These are phyloP conservation scores for Ophiosphaerella herpotricha DNA, from an alignment of 2,329 filamentous ascomycete genomes.

Conservation along the genomic window DNA sequence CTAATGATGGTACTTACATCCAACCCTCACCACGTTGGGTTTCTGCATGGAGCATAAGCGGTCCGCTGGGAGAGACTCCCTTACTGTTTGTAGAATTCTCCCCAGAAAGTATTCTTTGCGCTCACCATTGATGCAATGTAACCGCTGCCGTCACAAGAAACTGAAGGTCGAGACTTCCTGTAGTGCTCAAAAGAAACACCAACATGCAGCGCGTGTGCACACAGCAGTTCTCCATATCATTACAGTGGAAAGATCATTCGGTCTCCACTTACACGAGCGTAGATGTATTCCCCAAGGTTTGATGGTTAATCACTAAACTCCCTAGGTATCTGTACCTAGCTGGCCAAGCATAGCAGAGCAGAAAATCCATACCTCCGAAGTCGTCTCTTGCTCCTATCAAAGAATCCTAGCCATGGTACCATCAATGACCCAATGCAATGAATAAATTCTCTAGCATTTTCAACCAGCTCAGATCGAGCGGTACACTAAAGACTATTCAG, in stretches of 20 bases:
- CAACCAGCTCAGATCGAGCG: too few species aligned
- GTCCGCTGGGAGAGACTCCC: slow-evolving; percentile 7
- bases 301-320: background rate
- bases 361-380: too few species aligned
- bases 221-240: slow-evolving; percentile 24
- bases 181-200: slow-evolving; percentile 33
- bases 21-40: background rate
- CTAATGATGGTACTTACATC: too few species aligned
- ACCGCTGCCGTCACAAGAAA: slow-evolving; percentile 32
- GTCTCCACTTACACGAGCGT: slow-evolving; percentile 31
- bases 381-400: too few species aligned
- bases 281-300: background rate
- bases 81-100: slow-evolving; percentile 13
- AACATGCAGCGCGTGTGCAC: slow-evolving; percentile 23
- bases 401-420: too few species aligned
- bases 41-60: slow-evolving; percentile 1
- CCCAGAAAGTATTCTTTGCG: background rate
- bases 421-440: too few species aligned
- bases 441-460: too few species aligned
- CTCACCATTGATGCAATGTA: slow-evolving; percentile 19
- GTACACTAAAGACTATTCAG: too few species aligned
- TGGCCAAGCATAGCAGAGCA: too few species aligned
- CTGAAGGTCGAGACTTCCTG: slow-evolving; percentile 14
- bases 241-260: slow-evolving; percentile 30
- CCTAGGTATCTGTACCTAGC: slow-evolving; percentile 14